These are phyloP conservation scores for Astrothelium macrocarpum DNA, from an alignment of 495 filamentous ascomycete genomes.

Conservation along the genomic window DNA sequence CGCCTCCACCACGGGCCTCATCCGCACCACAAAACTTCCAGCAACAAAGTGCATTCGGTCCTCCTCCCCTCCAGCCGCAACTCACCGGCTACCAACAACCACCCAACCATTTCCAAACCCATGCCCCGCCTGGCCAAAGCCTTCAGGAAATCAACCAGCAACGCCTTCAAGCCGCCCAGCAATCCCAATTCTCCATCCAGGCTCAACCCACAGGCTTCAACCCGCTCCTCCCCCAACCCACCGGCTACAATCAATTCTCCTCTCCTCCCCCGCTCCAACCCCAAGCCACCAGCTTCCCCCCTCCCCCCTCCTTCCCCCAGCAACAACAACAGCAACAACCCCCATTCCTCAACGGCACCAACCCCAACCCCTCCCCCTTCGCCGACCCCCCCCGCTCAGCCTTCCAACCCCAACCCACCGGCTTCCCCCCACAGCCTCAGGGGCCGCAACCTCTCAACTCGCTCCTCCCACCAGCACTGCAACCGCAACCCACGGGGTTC, in stretches of 20 bases:
- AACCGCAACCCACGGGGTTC: constrained; percentile 26
- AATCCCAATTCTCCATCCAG: constrained; percentile 32
- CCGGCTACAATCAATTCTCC: constrained; percentile 27
- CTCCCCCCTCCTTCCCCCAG: constrained; percentile 8
- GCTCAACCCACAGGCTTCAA: constrained; percentile 23
- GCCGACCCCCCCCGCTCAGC: constrained; percentile 16
- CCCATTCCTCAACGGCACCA: constrained; percentile 7
- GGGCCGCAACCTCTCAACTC: neutral
- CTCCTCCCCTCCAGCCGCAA: constrained; percentile 71
- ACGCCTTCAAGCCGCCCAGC: constrained; percentile 34
- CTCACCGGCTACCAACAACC: constrained; percentile 58
- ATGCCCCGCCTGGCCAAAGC: constrained; percentile 64
- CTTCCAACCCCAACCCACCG: constrained; percentile 11
- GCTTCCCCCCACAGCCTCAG: constrained; percentile 21
- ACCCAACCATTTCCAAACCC: constrained; percentile 34
- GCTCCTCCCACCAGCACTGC: constrained; percentile 17
- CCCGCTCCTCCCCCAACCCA: constrained; percentile 11
- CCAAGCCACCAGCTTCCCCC: constrained; percentile 30
- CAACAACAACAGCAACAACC: constrained; percentile 10
- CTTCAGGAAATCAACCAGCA: constrained; percentile 61
- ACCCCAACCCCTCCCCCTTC: constrained; percentile 38
- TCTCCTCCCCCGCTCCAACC: constrained; percentile 45
- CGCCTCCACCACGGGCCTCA: constrained; percentile 72
- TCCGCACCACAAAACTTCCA: constrained; percentile 78
- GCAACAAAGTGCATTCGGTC: constrained; percentile 61